Evolutionary conservation across 1,139 yeast genomes (phyloP).

Genomic region (Keqinozyma sinolaborantium): DNA sequence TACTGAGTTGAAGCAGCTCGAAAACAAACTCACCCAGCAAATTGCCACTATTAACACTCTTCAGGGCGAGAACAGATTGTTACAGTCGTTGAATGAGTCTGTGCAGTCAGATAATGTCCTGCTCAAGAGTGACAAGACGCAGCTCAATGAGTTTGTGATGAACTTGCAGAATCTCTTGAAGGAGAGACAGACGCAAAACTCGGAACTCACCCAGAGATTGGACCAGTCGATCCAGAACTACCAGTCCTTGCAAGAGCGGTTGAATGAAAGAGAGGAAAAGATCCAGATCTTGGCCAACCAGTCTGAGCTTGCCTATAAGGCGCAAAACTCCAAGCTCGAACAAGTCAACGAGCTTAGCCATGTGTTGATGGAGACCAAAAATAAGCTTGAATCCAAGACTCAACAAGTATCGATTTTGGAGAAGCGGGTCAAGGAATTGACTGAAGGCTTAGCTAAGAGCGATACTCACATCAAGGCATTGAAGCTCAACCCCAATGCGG

Average conservation of each 20-base stretch:
- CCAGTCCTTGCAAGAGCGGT: constrained; percentile 48
- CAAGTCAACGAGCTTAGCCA: constrained; percentile 49
- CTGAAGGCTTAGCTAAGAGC: constrained; percentile 10
- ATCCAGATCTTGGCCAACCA: constrained; percentile 44
- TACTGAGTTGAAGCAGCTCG: constrained; percentile 54
- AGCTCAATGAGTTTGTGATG: constrained; percentile 56
- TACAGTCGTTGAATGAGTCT: constrained; percentile 49
- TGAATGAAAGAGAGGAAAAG: constrained; percentile 50
- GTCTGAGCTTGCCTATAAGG: constrained; percentile 54
- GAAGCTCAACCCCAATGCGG: constrained; percentile 7
- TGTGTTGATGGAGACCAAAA: constrained; percentile 39
- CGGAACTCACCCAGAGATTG: constrained; percentile 50
- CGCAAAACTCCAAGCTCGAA: constrained; percentile 68
- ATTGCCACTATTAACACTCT: constrained; percentile 47
- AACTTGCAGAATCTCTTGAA: constrained; percentile 59
- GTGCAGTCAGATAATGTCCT: constrained; percentile 52
- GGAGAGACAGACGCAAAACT: constrained; percentile 57
- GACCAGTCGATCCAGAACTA: constrained; percentile 48
- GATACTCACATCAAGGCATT: constrained; percentile 14
- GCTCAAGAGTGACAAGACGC: constrained; percentile 56
- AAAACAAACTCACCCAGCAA: constrained; percentile 45
- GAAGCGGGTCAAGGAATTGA: constrained; percentile 17
- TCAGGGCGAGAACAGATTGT: constrained; percentile 52
- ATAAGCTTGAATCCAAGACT: constrained; percentile 32
- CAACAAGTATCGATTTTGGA: constrained; percentile 22